Percentiles rank a stretch among this genome's conserved stretches.
These are phyloP conservation scores for Hygrocybe coccinea DNA, from an alignment of 768 basidiomycete species.

Conservation along the genomic window DNA sequence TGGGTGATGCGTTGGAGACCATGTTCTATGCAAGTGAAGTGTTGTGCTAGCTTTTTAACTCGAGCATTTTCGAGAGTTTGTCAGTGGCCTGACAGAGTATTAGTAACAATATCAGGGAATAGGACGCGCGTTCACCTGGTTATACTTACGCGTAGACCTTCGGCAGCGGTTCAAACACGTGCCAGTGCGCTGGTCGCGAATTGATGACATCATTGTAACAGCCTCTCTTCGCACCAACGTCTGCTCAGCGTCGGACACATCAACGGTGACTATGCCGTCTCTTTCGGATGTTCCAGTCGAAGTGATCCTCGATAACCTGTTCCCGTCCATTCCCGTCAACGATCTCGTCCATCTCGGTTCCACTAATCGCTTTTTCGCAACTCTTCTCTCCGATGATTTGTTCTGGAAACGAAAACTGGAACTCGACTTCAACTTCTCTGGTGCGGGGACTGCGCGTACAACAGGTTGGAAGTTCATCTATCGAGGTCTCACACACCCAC, in stretches of 20 bases:
- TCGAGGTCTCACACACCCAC: slow-evolving; percentile 53
- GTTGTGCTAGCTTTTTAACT: no score
- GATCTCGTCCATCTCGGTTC: slow-evolving; percentile 56
- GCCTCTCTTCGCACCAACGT: no score
- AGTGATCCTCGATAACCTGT: slow-evolving; percentile 60
- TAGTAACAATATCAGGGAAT: no score
- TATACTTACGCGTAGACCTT: no score
- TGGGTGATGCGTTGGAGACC: no score
- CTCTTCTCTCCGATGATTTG: slow-evolving; percentile 62
- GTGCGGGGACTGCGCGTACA: slow-evolving; percentile 63
- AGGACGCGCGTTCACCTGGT: no score
- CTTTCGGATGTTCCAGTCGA: slow-evolving; percentile 13
- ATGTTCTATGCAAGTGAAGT: no score
- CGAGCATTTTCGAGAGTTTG: no score
- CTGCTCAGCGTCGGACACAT: not conserved
- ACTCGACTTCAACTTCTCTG: slow-evolving; percentile 75
- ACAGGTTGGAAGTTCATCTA: slow-evolving; percentile 82
- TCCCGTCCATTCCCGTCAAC: slow-evolving; percentile 49
- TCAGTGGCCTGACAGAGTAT: no score
- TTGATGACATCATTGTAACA: no score
- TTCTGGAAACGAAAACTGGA: slow-evolving; percentile 71
- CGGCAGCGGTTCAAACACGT: no score
- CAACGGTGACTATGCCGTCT: slow-evolving; percentile 30
- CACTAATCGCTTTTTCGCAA: slow-evolving; percentile 61
- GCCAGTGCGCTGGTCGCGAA: no score